Evolutionary conservation across 768 basidiomycete species (phyloP).

Genomic region (Pisolithus marmoratus): DNA sequence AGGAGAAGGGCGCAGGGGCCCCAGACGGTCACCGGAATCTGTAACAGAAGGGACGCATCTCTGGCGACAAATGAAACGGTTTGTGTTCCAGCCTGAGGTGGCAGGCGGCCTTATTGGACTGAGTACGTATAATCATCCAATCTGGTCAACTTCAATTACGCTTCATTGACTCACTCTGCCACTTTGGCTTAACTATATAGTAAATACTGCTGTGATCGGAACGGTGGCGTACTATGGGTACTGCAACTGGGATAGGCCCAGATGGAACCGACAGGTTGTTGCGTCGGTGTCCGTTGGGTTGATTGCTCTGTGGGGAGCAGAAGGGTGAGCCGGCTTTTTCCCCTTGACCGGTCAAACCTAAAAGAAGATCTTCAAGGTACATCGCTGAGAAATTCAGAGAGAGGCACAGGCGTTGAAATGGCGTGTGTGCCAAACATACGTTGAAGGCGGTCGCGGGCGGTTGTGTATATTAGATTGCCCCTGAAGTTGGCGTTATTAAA

Average conservation of each 20-base stretch:
- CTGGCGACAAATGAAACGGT: conserved; percentile 46
- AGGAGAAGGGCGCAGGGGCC: conserved; percentile 8
- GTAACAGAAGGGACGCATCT: conserved; percentile 49
- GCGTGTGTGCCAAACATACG: too few relatives aligned
- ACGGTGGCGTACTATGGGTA: conserved; percentile 60
- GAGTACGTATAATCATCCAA: conserved; percentile 34
- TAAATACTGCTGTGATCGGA: conserved; percentile 61
- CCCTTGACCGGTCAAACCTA: too few relatives aligned
- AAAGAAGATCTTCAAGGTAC: too few relatives aligned
- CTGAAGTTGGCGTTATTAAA: too few relatives aligned
- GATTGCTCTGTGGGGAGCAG: conserved; percentile 54
- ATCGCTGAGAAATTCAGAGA: too few relatives aligned
- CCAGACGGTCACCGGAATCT: conserved; percentile 35
- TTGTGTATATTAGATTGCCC: too few relatives aligned
- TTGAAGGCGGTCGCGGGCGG: too few relatives aligned
- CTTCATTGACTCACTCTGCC: conserved; percentile 31
- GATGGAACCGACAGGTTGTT: conserved; percentile 61
- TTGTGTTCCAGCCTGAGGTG: conserved; percentile 59
- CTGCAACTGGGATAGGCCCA: conserved; percentile 55
- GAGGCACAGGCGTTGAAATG: too few relatives aligned
- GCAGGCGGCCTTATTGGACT: conserved; percentile 70
- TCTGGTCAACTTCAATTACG: neutral
- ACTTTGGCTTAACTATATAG: conserved; percentile 22
- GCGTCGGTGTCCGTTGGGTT: conserved; percentile 55
- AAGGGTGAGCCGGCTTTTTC: conserved; percentile 44